A percentile compares a stretch with the other conserved stretches of the same genome.
These are phyloP conservation scores for Symbiodinium natans DNA, from an alignment of 73 alveolate species.

Conservation along the genomic window DNA sequence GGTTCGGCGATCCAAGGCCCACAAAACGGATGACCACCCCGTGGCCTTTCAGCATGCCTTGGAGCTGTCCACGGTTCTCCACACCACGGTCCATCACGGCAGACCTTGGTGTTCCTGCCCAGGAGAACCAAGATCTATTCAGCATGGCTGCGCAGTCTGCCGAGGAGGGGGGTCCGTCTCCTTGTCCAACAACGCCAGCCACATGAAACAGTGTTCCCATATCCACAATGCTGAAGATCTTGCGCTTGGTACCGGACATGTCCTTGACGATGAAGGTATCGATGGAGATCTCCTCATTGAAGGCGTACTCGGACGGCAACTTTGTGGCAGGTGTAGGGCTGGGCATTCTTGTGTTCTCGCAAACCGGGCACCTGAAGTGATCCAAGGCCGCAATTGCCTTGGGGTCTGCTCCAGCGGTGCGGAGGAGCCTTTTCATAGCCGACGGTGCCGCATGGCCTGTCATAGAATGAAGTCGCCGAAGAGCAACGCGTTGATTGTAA, in stretches of 20 bases:
- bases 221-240: neutral
- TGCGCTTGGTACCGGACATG: neutral
- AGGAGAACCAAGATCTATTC: neutral
- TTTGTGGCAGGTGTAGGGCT: neutral
- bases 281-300: neutral
- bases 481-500: neutral
- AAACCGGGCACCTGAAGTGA: neutral
- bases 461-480: conserved; percentile 15
- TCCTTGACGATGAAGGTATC: conserved; percentile 18
- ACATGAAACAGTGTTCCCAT: conserved; percentile 32
- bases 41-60: neutral
- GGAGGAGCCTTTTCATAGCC: neutral
- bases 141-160: neutral
- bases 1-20: conserved; percentile 24
- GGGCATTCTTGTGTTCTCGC: neutral
- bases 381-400: neutral
- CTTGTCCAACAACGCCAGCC: neutral
- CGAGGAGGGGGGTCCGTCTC: neutral
- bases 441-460: neutral
- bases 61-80: neutral
- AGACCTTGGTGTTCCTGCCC: neutral
- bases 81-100: neutral
- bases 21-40: neutral
- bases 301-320: neutral
- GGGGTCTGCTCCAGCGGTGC: conserved; percentile 5